These are phyloP conservation scores for Picochlorum sp. DNA, from an alignment of 139 green algal genomes.

Conservation along the genomic window DNA sequence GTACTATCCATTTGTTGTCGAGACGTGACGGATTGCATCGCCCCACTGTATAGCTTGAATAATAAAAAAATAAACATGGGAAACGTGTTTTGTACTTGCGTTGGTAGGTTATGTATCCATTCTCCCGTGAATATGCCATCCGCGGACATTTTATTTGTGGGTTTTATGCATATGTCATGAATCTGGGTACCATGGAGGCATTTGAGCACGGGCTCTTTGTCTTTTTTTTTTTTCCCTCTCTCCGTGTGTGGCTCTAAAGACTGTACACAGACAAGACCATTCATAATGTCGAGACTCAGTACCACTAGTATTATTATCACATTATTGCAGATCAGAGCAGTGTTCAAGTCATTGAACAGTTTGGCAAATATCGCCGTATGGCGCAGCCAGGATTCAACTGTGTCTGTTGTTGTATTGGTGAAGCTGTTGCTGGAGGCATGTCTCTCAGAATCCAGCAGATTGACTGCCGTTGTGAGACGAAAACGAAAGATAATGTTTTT, in stretches of 20 bases:
- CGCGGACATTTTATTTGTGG: too few species aligned
- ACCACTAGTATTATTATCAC: too few species aligned
- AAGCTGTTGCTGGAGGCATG: constrained; percentile 41
- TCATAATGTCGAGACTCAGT: too few species aligned
- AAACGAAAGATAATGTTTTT: constrained; percentile 74
- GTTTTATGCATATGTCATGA: too few species aligned
- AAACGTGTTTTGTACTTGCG: constrained; percentile 4
- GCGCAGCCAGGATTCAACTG: constrained; percentile 48
- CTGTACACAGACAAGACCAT: too few species aligned
- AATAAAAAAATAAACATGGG: background rate
- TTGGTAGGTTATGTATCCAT: background rate
- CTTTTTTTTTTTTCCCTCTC: background rate
- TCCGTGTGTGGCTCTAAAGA: background rate
- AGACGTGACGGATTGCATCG: too few species aligned
- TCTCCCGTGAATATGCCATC: too few species aligned
- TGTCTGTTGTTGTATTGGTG: constrained; percentile 39
- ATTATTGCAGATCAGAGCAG: constrained; percentile 17
- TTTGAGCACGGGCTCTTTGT: background rate
- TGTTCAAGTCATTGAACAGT: constrained; percentile 32
- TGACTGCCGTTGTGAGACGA: constrained; percentile 54
- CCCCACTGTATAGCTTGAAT: background rate
- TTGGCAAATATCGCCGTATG: constrained; percentile 39
- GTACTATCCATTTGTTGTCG: too few species aligned
- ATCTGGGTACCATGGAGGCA: too few species aligned
- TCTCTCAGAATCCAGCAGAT: constrained; percentile 61